Evolutionary conservation across 306 rosid genomes (phyloP).

Genomic region (Quercus cerris): DNA sequence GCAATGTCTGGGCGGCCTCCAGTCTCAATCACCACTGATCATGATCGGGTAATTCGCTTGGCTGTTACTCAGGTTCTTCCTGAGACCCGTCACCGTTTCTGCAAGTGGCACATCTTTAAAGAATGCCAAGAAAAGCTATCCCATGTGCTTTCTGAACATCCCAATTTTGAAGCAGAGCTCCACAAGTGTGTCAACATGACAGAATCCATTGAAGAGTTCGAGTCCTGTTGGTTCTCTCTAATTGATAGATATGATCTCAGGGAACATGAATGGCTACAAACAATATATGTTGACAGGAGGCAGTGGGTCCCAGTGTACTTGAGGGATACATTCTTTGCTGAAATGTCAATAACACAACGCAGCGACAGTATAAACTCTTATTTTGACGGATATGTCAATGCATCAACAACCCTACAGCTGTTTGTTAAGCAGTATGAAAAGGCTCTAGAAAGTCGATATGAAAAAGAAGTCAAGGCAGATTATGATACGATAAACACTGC

Average conservation of each 20-base stretch:
- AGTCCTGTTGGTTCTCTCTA: slow-evolving; percentile 36
- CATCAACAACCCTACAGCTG: slow-evolving; percentile 32
- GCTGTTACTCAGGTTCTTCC: slow-evolving; percentile 26
- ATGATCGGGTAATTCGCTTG: slow-evolving; percentile 27
- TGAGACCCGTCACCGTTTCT: slow-evolving; percentile 29
- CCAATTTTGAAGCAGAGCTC: slow-evolving; percentile 27
- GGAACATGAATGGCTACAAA: slow-evolving; percentile 31
- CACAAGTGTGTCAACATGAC: slow-evolving; percentile 31
- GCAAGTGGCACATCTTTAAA: slow-evolving; percentile 38
- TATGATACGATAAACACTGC: slow-evolving; percentile 28
- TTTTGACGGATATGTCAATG: slow-evolving; percentile 41
- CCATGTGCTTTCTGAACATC: slow-evolving; percentile 21
- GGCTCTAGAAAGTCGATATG: slow-evolving; percentile 35
- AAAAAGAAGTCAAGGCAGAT: slow-evolving; percentile 37
- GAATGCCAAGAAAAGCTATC: slow-evolving; percentile 35
- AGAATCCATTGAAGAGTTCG: slow-evolving; percentile 34
- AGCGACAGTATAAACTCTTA: slow-evolving; percentile 40
- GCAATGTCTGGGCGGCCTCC: slow-evolving; percentile 31
- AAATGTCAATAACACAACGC: slow-evolving; percentile 33
- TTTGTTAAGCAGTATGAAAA: slow-evolving; percentile 37
- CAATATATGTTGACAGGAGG: slow-evolving; percentile 21
- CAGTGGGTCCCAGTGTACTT: slow-evolving; percentile 34
- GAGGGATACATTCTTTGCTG: slow-evolving; percentile 34
- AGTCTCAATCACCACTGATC: slow-evolving; percentile 31
- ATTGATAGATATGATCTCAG: slow-evolving; percentile 23